Evolutionary conservation across 495 filamentous ascomycete species (phyloP), one percentile per base, ranked within the genome.

Genomic region (Aspergillus avenaceus): DNA sequence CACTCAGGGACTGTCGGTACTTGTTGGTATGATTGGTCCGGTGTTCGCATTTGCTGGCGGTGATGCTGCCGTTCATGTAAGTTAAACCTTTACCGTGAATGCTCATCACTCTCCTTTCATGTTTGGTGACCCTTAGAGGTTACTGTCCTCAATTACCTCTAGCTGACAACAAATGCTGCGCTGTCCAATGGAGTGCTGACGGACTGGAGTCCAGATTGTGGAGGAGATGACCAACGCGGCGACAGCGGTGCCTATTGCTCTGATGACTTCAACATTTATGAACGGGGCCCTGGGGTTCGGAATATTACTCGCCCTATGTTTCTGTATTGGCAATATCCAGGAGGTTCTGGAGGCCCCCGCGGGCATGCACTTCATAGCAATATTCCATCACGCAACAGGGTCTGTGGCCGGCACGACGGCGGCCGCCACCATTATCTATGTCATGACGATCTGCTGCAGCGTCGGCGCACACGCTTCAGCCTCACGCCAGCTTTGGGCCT

Each of bases 401-500:
- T 74, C 69, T 6, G 54, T 61, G 8, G 56, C 60, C 4, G 78
- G 73, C 1, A 70, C 76, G 0, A 62, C 67, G 5, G 61, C 65
- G 0, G 74, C 80, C 73, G 59, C 59, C 1, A 61, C 67, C 6
- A 69, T 81, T 12, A 41, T 81, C 2, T 65, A 74, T 0, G 56
- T 71, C 2, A 62, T 78, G 49, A 62, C 61, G 6, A 53, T 70
- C 16, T 70, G 64, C 8, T 69, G 65, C 0, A 66, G 64, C 1
- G 70, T 80, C 9, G 67, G 73, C 8, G 65, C 70, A 52, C 52
- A 76, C 26, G 77, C 79, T n/a, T 71, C 78, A 0, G 58, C 73
- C 1, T 80, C 78, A 11, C 70, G 80, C 2, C 68, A 79, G 55
- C 62, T 76, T 19, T 84, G 78, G 77, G 72, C 78, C 0, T 81